Evolutionary conservation across 2,329 filamentous ascomycete genomes (phyloP).

Genomic region (Plenodomus lindquistii): DNA sequence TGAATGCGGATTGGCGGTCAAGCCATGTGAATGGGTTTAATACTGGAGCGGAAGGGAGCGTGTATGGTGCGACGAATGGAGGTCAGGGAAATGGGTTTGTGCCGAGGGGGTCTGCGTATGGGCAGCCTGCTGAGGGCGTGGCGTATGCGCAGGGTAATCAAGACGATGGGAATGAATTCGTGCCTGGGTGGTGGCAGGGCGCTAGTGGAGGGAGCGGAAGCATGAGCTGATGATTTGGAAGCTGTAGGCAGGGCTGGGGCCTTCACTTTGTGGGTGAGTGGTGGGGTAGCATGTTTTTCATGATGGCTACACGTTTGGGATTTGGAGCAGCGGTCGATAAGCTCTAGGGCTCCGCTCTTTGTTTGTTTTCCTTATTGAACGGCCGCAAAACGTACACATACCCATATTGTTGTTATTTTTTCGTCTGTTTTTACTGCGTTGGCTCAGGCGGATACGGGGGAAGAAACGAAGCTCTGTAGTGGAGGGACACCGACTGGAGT

Average conservation of each 20-base stretch:
- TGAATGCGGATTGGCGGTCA: slow-evolving; percentile 28
- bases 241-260: no score
- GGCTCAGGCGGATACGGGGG: no score
- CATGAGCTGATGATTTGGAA: slow-evolving; percentile 11
- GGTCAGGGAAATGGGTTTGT: slow-evolving; percentile 3
- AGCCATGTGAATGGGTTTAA: slow-evolving; percentile 20
- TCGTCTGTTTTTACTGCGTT: background rate
- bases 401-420: background rate
- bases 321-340: no score
- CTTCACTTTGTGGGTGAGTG: no score
- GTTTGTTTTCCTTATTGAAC: no score
- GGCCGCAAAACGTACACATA: background rate
- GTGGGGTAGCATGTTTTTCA: no score
- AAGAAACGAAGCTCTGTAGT: no score
- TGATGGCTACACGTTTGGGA: no score
- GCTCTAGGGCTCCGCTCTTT: no score
- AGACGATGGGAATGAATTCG: slow-evolving; percentile 2
- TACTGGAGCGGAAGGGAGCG: slow-evolving; percentile 3
- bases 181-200: slow-evolving; percentile 12
- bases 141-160: slow-evolving; percentile 1
- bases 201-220: slow-evolving; percentile 3
- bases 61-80: slow-evolving; percentile 5
- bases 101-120: slow-evolving; percentile 5
- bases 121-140: background rate
- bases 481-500: no score